These are phyloP conservation scores for Raffaelea deltoideospora DNA, from an alignment of 2,329 filamentous ascomycete genomes.

Conservation along the genomic window DNA sequence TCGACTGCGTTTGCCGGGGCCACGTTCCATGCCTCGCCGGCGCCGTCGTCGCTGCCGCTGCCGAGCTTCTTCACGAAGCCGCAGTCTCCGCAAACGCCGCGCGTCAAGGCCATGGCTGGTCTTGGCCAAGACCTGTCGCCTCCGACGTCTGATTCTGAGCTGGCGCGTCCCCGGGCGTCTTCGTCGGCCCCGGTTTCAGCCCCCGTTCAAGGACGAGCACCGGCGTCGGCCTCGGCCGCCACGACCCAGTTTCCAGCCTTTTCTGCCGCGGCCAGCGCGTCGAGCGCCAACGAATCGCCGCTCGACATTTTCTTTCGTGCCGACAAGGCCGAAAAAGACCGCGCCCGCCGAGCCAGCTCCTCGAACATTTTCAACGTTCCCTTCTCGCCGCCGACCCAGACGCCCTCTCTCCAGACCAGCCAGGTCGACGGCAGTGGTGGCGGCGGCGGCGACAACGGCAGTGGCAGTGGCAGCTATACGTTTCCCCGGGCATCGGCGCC, in stretches of 20 bases:
- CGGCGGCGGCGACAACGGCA: constrained; percentile 2
- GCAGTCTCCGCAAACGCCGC: constrained; percentile 45
- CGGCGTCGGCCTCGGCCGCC: not conserved
- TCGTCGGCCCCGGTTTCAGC: constrained; percentile 22
- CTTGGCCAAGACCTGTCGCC: constrained; percentile 31
- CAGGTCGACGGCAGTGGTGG: constrained; percentile 4
- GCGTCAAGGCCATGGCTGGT: constrained; percentile 24
- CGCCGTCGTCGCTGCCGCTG: constrained; percentile 75
- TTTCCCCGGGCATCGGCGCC: not conserved
- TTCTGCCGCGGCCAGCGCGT: constrained; percentile 16
- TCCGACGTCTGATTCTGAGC: constrained; percentile 36
- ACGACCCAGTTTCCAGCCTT: not conserved
- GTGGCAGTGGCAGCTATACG: constrained; percentile 5
- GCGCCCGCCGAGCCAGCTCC: constrained; percentile 37
- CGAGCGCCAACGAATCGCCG: constrained; percentile 50
- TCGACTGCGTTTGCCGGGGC: constrained; percentile 70
- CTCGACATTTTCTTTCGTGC: constrained; percentile 85
- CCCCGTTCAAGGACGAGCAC: too few relatives aligned
- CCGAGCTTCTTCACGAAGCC: constrained; percentile 75
- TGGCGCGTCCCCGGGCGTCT: too few relatives aligned
- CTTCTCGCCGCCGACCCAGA: constrained; percentile 34
- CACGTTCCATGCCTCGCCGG: constrained; percentile 89
- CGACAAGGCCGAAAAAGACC: constrained; percentile 62
- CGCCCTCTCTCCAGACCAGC: constrained; percentile 14
- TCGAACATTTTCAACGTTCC: constrained; percentile 27